phyloP scores from a whole-genome alignment of 1,284 basidiomycete genomes.

The Flammula alnicola region DNA sequence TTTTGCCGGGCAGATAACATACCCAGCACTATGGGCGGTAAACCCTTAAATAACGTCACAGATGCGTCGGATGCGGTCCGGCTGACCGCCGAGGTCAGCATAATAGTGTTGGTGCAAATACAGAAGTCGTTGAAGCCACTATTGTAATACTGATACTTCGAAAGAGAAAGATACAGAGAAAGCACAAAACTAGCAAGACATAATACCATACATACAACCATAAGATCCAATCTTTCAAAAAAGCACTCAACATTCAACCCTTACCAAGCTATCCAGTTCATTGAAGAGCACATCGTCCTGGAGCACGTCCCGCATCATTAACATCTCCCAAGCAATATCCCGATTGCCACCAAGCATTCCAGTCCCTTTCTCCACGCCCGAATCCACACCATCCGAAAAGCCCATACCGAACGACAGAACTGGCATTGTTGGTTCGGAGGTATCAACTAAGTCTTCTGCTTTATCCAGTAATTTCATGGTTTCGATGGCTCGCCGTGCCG shows the following conservation, averaged over 20 bases:
- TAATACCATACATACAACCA: conserved; percentile 33
- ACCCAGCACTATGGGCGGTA: no score
- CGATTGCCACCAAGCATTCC: conserved; percentile 78
- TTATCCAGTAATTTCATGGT: conserved; percentile 87
- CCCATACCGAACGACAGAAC: conserved; percentile 76
- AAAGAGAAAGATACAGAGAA: conserved; percentile 1
- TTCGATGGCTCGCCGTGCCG: conserved; percentile 81
- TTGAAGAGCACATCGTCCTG: conserved; percentile 68
- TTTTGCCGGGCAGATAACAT: no score
- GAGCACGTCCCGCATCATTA: conserved; percentile 64
- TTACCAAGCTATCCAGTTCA: conserved; percentile 75
- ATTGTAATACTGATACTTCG: not conserved
- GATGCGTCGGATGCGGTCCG: no score
- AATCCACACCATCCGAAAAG: conserved; percentile 75
- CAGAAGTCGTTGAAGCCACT: not conserved
- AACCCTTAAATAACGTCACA: no score
- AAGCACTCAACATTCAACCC: conserved; percentile 53
- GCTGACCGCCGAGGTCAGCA: no score
- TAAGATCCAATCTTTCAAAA: conserved; percentile 20
- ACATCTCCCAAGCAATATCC: conserved; percentile 69
- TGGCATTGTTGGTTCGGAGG: conserved; percentile 56
- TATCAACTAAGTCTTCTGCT: conserved; percentile 74
- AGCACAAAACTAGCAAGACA: conserved; percentile 27
- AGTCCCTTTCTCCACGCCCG: conserved; percentile 64
- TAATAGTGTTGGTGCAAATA: not conserved